Base-by-base conservation (phyloP, 225 moss, liverwort and hornwort genomes). In the Asterella californica region DNA sequence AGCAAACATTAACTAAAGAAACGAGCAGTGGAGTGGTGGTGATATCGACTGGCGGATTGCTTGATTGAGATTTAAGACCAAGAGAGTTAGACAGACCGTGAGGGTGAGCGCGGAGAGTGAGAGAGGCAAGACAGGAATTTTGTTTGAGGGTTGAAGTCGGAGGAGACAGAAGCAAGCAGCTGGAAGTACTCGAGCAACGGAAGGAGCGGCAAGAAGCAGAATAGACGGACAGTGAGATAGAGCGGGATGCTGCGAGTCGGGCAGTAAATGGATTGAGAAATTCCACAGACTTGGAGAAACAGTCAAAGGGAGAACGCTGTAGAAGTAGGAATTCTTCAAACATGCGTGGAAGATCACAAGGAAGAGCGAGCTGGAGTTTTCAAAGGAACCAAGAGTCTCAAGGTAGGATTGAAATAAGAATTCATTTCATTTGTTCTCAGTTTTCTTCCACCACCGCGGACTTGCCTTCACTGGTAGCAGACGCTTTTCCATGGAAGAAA, bases 271-370 rank as follows among this genome's bases (percentile, higher is more conserved):
- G 52, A 30, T 30, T 74, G 27, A 17, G 52, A 74, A 32, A 74
- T 74, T 50, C 53, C 50, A 34, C 32, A 19, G 30, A 53, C 52
- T 50, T 74, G 75, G 59, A 76, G 78, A 65, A 78, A 4, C 32
- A 76, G 66, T 53, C 2, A 14, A 37, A 38, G 22, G 52, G 67
- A 70, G 78, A 50, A 63, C 64, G 64, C 50, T 10, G 49, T 33
- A 19, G 36, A 9, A 18, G 38, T 32, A 54, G 69, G 79, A 79
- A 79, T 70, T 70, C 45, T 77, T 77, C 67, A 70, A 79, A 49
- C 69, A 79, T 70, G 70, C 79, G 79, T 79, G 79, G 70, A 79
- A 79, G 79, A 68, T 68, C 69, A 29, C 78, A 34, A 69, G 78
- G 67, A 45, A 77, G 42, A 63, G 22, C 77, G 46, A 77, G 64